A percentile compares a stretch with the other conserved stretches of the same genome.
Evolutionary conservation across 2,329 filamentous ascomycete species (phyloP).

Genomic region (Raffaelea ambrosiae): DNA sequence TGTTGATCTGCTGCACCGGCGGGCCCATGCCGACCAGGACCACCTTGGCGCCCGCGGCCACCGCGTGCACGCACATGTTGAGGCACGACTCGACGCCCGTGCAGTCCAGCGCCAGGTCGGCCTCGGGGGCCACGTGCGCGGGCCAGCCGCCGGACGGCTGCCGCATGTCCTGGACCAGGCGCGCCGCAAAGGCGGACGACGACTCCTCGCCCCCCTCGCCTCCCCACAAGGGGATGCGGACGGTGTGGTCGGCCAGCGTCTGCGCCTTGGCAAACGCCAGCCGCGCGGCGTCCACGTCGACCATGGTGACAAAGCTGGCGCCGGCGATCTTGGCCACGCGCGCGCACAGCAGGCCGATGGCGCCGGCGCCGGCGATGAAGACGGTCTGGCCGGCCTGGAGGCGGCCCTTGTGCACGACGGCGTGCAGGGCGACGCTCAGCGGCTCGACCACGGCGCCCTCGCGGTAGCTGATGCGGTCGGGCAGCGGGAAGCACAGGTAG

Average conservation of each 20-base stretch:
- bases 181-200: too few species aligned
- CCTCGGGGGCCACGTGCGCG: too few species aligned
- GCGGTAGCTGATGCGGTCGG: conserved; percentile 45
- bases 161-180: too few species aligned
- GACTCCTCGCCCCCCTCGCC: too few species aligned
- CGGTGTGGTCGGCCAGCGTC: too few species aligned
- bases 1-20: background rate
- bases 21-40: background rate
- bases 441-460: conserved; percentile 58
- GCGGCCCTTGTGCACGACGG: conserved; percentile 42
- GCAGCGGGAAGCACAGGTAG: too few species aligned
- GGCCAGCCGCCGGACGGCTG: too few species aligned
- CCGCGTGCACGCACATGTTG: too few species aligned
- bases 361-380: conserved; percentile 60
- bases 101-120: too few species aligned
- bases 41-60: too few species aligned
- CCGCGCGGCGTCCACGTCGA: conserved; percentile 75
- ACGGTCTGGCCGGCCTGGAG: conserved; percentile 46
- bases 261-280: conserved; percentile 67
- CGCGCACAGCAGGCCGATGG: conserved; percentile 79
- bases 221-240: too few species aligned
- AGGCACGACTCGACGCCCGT: too few species aligned
- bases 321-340: conserved; percentile 79
- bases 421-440: conserved; percentile 54
- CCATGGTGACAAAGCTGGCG: conserved; percentile 70